phyloP scores from a whole-genome alignment of 2,329 filamentous ascomycete species.

The Colletotrichum trifolii region DNA sequence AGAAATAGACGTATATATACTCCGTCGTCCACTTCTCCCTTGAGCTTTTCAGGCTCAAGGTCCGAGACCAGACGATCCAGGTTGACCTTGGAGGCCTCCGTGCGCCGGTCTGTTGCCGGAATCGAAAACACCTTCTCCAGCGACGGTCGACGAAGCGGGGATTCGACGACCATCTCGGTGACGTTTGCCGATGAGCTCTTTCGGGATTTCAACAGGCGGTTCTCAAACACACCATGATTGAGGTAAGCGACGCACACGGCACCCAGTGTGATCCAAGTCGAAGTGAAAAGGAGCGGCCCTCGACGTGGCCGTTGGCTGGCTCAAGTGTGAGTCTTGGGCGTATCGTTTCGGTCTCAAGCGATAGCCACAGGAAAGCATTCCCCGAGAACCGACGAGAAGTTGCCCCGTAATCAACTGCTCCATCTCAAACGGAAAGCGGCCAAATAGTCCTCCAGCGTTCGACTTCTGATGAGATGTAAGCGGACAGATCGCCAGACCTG shows the following conservation, averaged over 20 bases:
- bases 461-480: not conserved
- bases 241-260: not conserved
- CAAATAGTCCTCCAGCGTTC: not conserved
- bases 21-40: not conserved
- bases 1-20: not conserved
- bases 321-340: not conserved
- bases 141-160: not conserved
- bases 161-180: not conserved
- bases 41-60: not conserved
- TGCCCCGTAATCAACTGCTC: not conserved
- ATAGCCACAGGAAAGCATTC: slow-evolving; percentile 1
- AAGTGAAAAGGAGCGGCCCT: not conserved
- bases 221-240: not conserved
- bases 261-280: not conserved
- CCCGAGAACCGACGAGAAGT: not conserved
- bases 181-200: not conserved
- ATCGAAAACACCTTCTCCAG: not conserved
- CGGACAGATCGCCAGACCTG: not conserved
- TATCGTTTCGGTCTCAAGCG: not conserved
- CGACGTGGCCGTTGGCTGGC: not conserved
- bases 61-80: not conserved
- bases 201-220: not conserved
- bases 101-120: not conserved
- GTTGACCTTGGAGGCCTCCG: not conserved
- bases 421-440: not conserved